Conservation (phyloP, 176 grass and related monocot species). For the Avena sativa region DNA sequence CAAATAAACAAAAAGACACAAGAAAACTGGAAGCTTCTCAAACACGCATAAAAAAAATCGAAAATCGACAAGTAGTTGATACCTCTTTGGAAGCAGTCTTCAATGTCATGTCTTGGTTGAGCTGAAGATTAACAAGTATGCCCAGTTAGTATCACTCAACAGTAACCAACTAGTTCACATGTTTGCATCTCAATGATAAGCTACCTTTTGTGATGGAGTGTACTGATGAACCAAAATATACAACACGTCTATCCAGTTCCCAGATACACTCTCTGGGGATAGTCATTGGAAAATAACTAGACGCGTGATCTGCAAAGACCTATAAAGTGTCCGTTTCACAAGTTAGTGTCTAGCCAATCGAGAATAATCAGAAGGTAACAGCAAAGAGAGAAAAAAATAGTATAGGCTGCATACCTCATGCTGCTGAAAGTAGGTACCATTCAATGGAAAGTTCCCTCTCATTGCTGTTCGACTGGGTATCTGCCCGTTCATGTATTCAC, state of each 20-base stretch:
- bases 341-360: constrained; percentile 29
- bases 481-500: constrained; percentile 48
- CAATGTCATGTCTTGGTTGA: constrained; percentile 64
- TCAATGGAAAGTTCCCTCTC: constrained; percentile 86
- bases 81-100: constrained; percentile 83
- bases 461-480: constrained; percentile 92
- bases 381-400: background rate
- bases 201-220: constrained; percentile 79
- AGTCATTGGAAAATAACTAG: constrained; percentile 61
- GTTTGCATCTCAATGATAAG: constrained; percentile 28
- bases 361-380: background rate
- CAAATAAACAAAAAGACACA: background rate
- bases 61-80: constrained; percentile 16
- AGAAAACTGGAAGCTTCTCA: background rate
- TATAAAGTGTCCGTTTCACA: constrained; percentile 44
- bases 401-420: constrained; percentile 65
- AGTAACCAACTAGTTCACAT: constrained; percentile 27
- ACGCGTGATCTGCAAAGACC: constrained; percentile 89
- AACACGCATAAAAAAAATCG: background rate
- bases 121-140: constrained; percentile 52
- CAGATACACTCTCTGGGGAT: constrained; percentile 58
- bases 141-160: constrained; percentile 31
- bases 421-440: constrained; percentile 95
- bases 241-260: constrained; percentile 49
- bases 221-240: constrained; percentile 80